Percentiles rank a stretch among this genome's conserved stretches.
These are phyloP conservation scores for Sporothrix dimorphospora DNA, from an alignment of 2,329 filamentous ascomycete genomes.

Conservation along the genomic window DNA sequence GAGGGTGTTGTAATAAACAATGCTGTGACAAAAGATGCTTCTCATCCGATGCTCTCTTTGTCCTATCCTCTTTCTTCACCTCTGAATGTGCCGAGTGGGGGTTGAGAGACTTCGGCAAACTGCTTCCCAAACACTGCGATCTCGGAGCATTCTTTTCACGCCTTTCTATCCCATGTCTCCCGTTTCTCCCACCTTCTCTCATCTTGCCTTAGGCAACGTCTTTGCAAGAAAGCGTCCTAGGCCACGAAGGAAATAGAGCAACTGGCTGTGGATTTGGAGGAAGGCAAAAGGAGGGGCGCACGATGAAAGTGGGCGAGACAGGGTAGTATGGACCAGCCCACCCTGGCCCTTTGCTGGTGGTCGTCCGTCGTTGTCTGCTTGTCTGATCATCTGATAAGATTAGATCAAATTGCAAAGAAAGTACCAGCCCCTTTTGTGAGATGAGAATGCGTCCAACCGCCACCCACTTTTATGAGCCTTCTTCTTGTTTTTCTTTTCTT, in stretches of 20 bases:
- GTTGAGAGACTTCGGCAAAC: not conserved
- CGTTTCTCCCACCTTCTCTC: not conserved
- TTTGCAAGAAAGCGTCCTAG: not conserved
- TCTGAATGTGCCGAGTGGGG: not conserved
- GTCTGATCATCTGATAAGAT: conserved; percentile 36
- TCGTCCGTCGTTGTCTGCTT: not conserved
- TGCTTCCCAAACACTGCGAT: not conserved
- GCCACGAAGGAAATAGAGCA: not conserved
- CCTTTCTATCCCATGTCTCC: not conserved
- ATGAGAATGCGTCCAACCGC: not conserved
- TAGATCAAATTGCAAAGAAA: conserved; percentile 21
- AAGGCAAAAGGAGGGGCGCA: conserved; percentile 1
- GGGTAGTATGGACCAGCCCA: not conserved
- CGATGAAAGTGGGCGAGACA: not conserved
- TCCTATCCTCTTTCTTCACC: not conserved
- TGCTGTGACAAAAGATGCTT: not conserved
- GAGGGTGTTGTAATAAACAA: not conserved
- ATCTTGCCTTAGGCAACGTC: not conserved
- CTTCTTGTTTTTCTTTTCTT: not conserved
- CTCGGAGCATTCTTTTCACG: not conserved
- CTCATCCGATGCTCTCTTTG: not conserved
- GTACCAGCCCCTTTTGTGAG: not conserved
- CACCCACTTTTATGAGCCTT: not conserved
- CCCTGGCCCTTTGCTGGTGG: not conserved
- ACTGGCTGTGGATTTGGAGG: not conserved